Conservation (phyloP, 345 rosid species). For the Sisymbrium irio region DNA sequence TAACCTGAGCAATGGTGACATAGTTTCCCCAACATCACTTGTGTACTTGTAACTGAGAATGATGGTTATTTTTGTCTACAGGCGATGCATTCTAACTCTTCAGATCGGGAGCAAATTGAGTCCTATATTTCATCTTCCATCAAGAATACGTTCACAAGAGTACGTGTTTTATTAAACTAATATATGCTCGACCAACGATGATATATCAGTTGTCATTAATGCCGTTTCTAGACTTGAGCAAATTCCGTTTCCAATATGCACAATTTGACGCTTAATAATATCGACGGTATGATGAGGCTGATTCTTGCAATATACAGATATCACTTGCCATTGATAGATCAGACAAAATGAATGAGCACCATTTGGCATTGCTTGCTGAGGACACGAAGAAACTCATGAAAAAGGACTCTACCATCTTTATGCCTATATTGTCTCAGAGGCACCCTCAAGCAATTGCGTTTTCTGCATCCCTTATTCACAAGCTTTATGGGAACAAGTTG, state of each 20-base stretch:
- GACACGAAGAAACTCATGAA: constrained; percentile 75
- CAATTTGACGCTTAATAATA: constrained; percentile 4
- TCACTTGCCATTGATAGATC: constrained; percentile 64
- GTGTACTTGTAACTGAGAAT: constrained; percentile 27
- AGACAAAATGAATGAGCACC: constrained; percentile 65
- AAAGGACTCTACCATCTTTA: constrained; percentile 63
- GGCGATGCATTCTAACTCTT: constrained; percentile 61
- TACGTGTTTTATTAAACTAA: constrained; percentile 34
- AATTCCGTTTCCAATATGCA: neutral
- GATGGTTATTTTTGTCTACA: constrained; percentile 38
- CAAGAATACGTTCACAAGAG: constrained; percentile 77
- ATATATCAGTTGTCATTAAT: constrained; percentile 2
- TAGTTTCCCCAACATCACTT: constrained; percentile 6
- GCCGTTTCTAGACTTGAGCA: neutral
- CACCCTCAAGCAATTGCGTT: constrained; percentile 72
- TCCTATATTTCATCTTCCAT: constrained; percentile 73
- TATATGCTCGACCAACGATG: constrained; percentile 3
- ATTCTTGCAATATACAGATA: constrained; percentile 47
- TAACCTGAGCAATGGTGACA: constrained; percentile 11
- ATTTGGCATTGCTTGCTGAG: constrained; percentile 83
- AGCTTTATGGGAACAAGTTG: constrained; percentile 81
- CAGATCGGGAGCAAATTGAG: constrained; percentile 87
- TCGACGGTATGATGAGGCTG: constrained; percentile 16
- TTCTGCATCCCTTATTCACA: constrained; percentile 89
- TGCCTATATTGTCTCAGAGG: constrained; percentile 78